These are phyloP conservation scores for Afroboletus lepidellus DNA, from an alignment of 1,284 basidiomycete species.

Conservation along the genomic window DNA sequence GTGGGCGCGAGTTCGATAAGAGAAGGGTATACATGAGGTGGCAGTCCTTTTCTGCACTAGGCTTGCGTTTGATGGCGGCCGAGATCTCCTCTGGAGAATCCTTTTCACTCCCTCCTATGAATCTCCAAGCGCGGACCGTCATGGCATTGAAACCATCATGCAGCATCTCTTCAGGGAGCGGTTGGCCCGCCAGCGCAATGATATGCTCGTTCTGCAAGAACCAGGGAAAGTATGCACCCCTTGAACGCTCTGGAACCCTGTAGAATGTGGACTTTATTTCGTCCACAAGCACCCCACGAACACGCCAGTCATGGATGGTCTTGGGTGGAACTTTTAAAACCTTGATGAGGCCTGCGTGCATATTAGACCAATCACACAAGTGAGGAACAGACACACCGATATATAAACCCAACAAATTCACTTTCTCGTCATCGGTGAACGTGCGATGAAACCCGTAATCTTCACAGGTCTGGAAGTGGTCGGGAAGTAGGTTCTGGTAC, in stretches of 20 bases:
- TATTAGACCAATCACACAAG: neutral
- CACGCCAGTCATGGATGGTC: neutral
- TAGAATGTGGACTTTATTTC: constrained; percentile 1
- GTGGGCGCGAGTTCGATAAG: neutral
- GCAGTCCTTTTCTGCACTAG: neutral
- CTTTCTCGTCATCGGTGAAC: neutral
- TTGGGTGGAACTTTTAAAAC: neutral
- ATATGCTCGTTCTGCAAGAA: neutral
- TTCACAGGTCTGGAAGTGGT: neutral
- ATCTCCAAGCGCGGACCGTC: neutral
- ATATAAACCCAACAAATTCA: neutral
- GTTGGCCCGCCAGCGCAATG: neutral
- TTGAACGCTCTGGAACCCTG: neutral
- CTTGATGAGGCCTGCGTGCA: neutral
- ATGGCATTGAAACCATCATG: neutral
- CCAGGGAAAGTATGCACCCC: neutral
- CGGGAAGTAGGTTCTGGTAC: neutral
- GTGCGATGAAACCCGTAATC: constrained; percentile 1
- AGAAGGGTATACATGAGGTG: neutral
- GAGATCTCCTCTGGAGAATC: neutral
- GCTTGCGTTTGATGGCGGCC: neutral
- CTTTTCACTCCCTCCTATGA: neutral
- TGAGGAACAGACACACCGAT: neutral
- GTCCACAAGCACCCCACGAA: neutral
- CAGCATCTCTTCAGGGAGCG: neutral